phyloP scores from a whole-genome alignment of 805 yeast species.

The Tetrapisispora pingtungensis region DNA sequence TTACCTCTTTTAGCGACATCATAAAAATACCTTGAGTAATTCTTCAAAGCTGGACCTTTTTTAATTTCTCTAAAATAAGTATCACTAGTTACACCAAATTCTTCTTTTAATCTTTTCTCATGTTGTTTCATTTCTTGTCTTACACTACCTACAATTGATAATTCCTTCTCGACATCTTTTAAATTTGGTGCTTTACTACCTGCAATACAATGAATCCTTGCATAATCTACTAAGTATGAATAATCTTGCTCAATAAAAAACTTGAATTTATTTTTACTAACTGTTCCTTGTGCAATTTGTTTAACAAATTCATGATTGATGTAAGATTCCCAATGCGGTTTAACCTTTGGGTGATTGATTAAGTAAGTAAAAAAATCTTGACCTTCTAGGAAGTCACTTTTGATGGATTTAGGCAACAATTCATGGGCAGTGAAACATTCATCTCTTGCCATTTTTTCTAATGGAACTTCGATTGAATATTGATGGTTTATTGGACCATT shows the following conservation, averaged over 20 bases:
- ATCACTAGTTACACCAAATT: constrained; percentile 31
- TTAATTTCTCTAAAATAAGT: constrained; percentile 36
- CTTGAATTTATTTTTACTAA: constrained; percentile 42
- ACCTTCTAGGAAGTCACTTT: not conserved
- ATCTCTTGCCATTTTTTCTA: constrained; percentile 28
- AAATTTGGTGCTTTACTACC: constrained; percentile 51
- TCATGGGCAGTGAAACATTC: constrained; percentile 24
- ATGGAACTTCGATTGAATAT: constrained; percentile 29
- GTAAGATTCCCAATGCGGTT: constrained; percentile 48
- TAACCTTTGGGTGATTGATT: constrained; percentile 45
- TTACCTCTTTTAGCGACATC: constrained; percentile 44
- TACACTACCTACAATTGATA: constrained; percentile 41
- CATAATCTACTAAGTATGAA: constrained; percentile 58
- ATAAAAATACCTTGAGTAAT: constrained; percentile 51
- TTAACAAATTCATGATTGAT: constrained; percentile 52
- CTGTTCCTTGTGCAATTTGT: constrained; percentile 40
- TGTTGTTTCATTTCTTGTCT: constrained; percentile 50
- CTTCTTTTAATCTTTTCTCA: constrained; percentile 37
- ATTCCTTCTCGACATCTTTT: constrained; percentile 40
- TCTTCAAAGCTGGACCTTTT: constrained; percentile 47
- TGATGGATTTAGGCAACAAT: constrained; percentile 5
- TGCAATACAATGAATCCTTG: constrained; percentile 53
- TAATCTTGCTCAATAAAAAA: constrained; percentile 52
- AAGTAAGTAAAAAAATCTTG: constrained; percentile 40
- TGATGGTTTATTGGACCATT: constrained; percentile 74